A percentile compares a stretch with the other conserved stretches of the same genome.
Evolutionary conservation across 2,329 filamentous ascomycete genomes (phyloP).

Genomic region (Clarireedia hainanense): DNA sequence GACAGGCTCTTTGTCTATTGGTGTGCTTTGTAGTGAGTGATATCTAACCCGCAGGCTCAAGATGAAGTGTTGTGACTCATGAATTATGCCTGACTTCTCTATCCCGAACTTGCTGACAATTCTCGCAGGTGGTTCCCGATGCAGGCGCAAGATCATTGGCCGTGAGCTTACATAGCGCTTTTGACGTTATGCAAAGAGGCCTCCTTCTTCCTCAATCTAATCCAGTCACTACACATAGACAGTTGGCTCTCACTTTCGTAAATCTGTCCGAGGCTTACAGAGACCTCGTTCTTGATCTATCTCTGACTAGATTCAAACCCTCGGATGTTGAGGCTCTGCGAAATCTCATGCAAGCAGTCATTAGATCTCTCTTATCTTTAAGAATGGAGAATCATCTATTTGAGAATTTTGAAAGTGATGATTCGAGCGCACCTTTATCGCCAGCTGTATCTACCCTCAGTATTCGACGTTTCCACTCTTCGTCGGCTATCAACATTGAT

Average conservation of each 20-base stretch:
- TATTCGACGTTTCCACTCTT: constrained; percentile 2
- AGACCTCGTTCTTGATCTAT: constrained; percentile 50
- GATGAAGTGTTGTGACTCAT: neutral
- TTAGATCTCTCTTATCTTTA: constrained; percentile 45
- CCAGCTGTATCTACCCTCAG: neutral
- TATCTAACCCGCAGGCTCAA: too few species aligned
- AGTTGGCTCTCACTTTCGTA: constrained; percentile 44
- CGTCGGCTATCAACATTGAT: constrained; percentile 31
- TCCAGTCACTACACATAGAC: constrained; percentile 32
- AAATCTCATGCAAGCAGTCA: constrained; percentile 47
- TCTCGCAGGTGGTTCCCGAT: constrained; percentile 39
- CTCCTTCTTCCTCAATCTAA: constrained; percentile 33
- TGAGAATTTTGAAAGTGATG: constrained; percentile 22
- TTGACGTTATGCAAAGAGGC: constrained; percentile 37
- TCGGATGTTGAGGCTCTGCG: constrained; percentile 42
- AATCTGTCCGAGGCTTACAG: constrained; percentile 47
- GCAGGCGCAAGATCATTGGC: constrained; percentile 47
- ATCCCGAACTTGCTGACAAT: neutral
- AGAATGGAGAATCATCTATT: constrained; percentile 42
- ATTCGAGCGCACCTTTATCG: constrained; percentile 1
- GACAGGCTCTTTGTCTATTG: constrained; percentile 44
- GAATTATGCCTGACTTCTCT: neutral
- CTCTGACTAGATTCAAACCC: constrained; percentile 44
- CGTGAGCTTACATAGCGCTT: constrained; percentile 38
- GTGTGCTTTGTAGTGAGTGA: constrained; percentile 33